Evolutionary conservation across 768 basidiomycete species (phyloP), one percentile per base, ranked within the genome.

Genomic region (Cyclocybe cylindracea): DNA sequence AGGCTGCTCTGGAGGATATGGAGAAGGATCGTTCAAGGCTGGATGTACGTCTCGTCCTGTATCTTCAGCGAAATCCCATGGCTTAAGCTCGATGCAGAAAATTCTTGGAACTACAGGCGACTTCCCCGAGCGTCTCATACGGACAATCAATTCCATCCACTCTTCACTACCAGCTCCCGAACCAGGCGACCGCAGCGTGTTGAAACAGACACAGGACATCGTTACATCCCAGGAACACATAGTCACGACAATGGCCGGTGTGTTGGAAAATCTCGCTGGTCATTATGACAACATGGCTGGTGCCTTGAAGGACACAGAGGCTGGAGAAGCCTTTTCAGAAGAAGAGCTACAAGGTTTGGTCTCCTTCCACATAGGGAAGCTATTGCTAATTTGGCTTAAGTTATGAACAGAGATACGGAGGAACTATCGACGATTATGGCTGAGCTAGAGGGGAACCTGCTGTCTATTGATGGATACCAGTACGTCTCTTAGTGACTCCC

Each of bases 271-370:
- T 59, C 71, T 94, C 33, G 80, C 85, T 1, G 76, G 76, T 1
- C 91, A 94, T 64, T 93, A 87, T 56, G 85, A 85, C 18, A 83
- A 89, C 55, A 92, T 94, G 86, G 81, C 78, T 1, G 69, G 71
- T 51, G 86, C 87, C 0, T 63, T 89, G 53, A 78, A 78, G 44
- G 86, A 87, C 18, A 80, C 75, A 40, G 89, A 91, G 54, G 76
- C 77, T n/a, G 88, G 87, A 2, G 85, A 84, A 62, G 73, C 62
- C 5, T 85, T 89, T 50, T 72, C 70, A 8, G 86, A 88, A 50
- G 86, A 84, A 24, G 91, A 91, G 59, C 67, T 90, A 49, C 78
- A 82, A 71, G 80, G 89, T 86, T 57, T 31, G 69, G 55, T 19
- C 24, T 44, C 36, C 29, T 10, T n/a, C 33, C n/a, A 4, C 43